These are phyloP conservation scores for Tolypocladium paradoxum DNA, from an alignment of 2,329 filamentous ascomycete genomes.

Conservation along the genomic window DNA sequence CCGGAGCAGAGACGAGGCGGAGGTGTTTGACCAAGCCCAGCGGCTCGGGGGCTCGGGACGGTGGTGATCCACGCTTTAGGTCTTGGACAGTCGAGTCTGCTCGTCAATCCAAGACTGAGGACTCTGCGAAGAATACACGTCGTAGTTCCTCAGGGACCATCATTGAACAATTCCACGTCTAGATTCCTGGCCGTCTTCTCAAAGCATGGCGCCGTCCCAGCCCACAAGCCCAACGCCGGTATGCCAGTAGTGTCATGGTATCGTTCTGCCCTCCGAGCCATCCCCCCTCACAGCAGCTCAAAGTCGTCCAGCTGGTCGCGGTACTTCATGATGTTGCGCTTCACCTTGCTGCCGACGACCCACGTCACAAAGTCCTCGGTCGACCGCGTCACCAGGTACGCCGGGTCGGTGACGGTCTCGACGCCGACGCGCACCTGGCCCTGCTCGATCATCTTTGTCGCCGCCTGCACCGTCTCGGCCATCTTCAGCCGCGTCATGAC, in stretches of 20 bases:
- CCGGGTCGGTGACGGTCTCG: constrained; percentile 80
- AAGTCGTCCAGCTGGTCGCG: constrained; percentile 93
- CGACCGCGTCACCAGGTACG: constrained; percentile 75
- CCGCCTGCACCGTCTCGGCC: constrained; percentile 81
- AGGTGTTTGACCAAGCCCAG: background rate
- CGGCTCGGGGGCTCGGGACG: background rate
- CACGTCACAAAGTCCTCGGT: constrained; percentile 97
- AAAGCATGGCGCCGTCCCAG: background rate
- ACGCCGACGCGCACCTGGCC: constrained; percentile 88
- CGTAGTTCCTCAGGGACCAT: background rate
- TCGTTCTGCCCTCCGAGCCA: background rate
- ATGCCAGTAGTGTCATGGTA: background rate
- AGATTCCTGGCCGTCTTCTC: background rate
- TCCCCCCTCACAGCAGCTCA: constrained; percentile 57
- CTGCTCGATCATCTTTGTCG: constrained; percentile 82
- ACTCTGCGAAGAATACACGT: background rate
- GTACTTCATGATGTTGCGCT: constrained; percentile 91
- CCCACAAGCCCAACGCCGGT: background rate
- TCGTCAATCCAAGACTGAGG: background rate
- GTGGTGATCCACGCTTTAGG: background rate
- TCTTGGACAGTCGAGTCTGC: too few relatives aligned
- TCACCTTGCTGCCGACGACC: constrained; percentile 94
- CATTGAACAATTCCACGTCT: background rate
- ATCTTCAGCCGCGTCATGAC: constrained; percentile 86
- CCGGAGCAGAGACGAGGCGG: background rate